phyloP scores from a whole-genome alignment of 2,329 filamentous ascomycete species.

The Neurospora crassa region DNA sequence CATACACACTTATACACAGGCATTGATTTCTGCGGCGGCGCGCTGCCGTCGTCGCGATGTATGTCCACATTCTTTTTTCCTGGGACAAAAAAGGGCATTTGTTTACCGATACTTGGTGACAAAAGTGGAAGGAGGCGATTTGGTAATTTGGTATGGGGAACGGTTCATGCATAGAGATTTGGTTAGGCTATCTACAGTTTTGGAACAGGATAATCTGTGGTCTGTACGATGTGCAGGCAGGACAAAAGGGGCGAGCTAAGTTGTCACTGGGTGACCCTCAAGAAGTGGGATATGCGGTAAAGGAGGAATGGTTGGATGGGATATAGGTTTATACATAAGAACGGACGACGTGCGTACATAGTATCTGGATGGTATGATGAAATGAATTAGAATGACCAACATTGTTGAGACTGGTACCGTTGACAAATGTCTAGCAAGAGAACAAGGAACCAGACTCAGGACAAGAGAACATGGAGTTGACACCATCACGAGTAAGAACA shows the following conservation, averaged over 20 bases:
- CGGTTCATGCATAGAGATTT: background rate
- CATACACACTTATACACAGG: constrained; percentile 1
- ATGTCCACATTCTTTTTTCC: background rate
- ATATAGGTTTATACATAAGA: background rate
- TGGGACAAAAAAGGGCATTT: background rate
- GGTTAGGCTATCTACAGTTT: background rate
- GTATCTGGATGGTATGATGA: background rate
- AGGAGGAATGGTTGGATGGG: background rate
- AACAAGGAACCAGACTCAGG: background rate
- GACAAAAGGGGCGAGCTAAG: background rate
- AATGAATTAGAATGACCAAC: background rate
- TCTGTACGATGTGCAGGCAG: background rate
- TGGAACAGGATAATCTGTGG: background rate
- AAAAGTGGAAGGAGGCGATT: background rate
- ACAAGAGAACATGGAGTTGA: background rate
- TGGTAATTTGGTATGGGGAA: background rate
- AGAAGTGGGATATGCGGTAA: background rate
- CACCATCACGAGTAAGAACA: background rate
- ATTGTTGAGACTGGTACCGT: background rate
- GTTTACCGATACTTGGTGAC: background rate
- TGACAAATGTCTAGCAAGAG: background rate
- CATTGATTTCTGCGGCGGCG: background rate
- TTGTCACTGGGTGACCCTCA: background rate
- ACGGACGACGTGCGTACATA: background rate
- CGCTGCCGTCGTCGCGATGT: background rate